Percentiles rank a stretch among this genome's conserved stretches.
phyloP scores from a whole-genome alignment of 2,329 filamentous ascomycete genomes.

The Penicillium rolfsii region DNA sequence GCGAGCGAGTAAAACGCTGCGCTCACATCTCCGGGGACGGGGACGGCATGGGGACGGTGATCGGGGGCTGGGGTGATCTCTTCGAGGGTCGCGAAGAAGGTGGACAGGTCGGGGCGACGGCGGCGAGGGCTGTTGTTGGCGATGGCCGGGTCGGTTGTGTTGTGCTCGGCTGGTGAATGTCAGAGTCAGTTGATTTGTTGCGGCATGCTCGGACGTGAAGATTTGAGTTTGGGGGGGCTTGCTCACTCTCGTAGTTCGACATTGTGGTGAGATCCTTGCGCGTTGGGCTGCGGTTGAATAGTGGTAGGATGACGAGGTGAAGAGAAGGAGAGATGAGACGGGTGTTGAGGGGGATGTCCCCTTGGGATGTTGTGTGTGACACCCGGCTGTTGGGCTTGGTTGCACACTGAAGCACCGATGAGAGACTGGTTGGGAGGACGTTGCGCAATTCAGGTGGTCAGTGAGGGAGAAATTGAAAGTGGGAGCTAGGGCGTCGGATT shows the following conservation, averaged over 20 bases:
- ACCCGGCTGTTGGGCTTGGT: conserved; percentile 15
- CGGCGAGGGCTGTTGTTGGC: conserved; percentile 36
- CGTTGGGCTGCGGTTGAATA: conserved; percentile 11
- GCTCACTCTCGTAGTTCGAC: conserved; percentile 49
- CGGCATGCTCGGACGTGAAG: background rate
- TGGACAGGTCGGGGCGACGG: conserved; percentile 65
- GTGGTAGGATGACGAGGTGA: conserved; percentile 5
- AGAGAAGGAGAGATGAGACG: conserved; percentile 1
- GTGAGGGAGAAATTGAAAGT: conserved; percentile 4
- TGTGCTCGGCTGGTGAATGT: conserved; percentile 46
- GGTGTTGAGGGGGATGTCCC: conserved; percentile 17
- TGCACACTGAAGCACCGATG: background rate
- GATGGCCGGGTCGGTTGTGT: conserved; percentile 39
- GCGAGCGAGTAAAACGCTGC: conserved; percentile 63
- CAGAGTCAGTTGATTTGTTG: conserved; percentile 6
- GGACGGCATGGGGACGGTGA: conserved; percentile 60
- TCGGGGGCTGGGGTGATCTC: conserved; percentile 59
- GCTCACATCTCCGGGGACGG: conserved; percentile 63
- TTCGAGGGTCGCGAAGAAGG: conserved; percentile 65
- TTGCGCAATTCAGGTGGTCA: background rate
- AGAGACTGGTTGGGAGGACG: background rate
- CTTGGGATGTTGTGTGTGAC: conserved; percentile 15
- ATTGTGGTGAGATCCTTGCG: conserved; percentile 31
- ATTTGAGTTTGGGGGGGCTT: background rate
- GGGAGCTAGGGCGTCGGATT: background rate